Evolutionary conservation across 1,284 basidiomycete species (phyloP).

Genomic region (Apiotrichum akiyoshidainum): DNA sequence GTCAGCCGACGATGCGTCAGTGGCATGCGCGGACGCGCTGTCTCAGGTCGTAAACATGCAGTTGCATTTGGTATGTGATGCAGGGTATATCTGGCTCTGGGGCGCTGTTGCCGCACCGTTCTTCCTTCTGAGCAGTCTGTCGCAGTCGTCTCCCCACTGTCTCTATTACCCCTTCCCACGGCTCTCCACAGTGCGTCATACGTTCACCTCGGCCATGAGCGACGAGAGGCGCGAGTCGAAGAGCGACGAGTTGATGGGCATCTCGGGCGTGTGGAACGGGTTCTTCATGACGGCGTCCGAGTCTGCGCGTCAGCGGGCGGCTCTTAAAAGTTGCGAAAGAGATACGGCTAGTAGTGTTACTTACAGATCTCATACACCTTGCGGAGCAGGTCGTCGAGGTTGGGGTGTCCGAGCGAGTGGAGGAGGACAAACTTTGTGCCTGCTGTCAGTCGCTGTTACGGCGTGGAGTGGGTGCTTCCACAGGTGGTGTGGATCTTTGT

Average conservation of each 20-base stretch:
- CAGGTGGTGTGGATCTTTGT: too few species aligned
- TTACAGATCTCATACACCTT: constrained; percentile 83
- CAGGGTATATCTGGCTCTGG: constrained; percentile 8
- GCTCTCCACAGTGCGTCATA: not conserved
- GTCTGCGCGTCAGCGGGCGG: constrained; percentile 28
- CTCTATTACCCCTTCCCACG: not conserved
- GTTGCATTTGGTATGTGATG: constrained; percentile 13
- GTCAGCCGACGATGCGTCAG: too few species aligned
- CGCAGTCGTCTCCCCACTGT: not conserved
- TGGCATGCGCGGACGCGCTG: not conserved
- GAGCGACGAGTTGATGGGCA: constrained; percentile 89
- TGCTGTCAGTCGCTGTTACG: constrained; percentile 42
- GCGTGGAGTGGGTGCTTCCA: too few species aligned
- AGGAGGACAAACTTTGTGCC: constrained; percentile 97
- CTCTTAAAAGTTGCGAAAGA: too few species aligned
- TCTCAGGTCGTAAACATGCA: not conserved
- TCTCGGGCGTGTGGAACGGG: constrained; percentile 96
- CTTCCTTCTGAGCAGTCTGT: not conserved
- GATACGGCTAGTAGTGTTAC: too few species aligned
- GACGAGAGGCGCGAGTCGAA: constrained; percentile 67
- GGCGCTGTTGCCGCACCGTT: too few species aligned
- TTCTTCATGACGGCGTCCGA: constrained; percentile 97
- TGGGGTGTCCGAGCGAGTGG: constrained; percentile 60
- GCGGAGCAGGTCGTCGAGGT: constrained; percentile 68
- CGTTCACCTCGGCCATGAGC: constrained; percentile 42